phyloP scores from a whole-genome alignment of 2,329 filamentous ascomycete genomes.

The Phaeosphaeriaceae sp. region DNA sequence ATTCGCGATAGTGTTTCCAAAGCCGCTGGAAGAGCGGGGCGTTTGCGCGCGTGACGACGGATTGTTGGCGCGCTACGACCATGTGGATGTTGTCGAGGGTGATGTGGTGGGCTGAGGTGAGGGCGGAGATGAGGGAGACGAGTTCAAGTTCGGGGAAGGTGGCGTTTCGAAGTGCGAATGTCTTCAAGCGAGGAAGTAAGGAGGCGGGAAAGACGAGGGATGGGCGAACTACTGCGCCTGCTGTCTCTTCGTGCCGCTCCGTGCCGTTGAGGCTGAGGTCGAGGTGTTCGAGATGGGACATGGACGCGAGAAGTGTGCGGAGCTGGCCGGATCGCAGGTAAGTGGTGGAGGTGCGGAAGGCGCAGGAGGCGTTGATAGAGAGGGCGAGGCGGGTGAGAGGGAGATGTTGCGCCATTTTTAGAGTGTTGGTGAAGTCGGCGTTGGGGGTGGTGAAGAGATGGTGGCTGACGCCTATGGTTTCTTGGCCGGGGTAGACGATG shows the following conservation, averaged over 20 bases:
- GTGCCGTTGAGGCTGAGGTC: slow-evolving; percentile 13
- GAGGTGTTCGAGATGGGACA: slow-evolving; percentile 17
- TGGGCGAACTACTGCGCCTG: neutral
- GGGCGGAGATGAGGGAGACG: neutral
- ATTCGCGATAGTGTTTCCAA: neutral
- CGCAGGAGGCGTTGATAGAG: slow-evolving; percentile 4
- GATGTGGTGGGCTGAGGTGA: slow-evolving; percentile 1
- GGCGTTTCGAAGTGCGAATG: slow-evolving; percentile 7
- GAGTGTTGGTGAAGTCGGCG: slow-evolving; percentile 12
- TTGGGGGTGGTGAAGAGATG: slow-evolving; percentile 8
- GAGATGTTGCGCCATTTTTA: slow-evolving; percentile 9
- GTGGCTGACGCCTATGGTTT: slow-evolving; percentile 9
- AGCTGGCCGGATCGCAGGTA: slow-evolving; percentile 1
- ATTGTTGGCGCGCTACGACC: neutral
- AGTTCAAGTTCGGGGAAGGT: neutral
- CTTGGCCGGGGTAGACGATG: slow-evolving; percentile 36
- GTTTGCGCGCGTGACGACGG: neutral
- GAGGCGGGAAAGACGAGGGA: slow-evolving; percentile 4
- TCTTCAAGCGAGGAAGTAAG: slow-evolving; percentile 1
- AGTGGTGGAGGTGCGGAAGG: neutral
- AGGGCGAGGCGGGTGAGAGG: slow-evolving; percentile 16
- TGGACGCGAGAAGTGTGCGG: slow-evolving; percentile 3
- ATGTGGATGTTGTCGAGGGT: slow-evolving; percentile 7
- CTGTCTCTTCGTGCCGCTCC: neutral
- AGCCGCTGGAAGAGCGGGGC: neutral